phyloP scores from a whole-genome alignment of 148 eudicot genomes.

The Rhododendron ovatum region DNA sequence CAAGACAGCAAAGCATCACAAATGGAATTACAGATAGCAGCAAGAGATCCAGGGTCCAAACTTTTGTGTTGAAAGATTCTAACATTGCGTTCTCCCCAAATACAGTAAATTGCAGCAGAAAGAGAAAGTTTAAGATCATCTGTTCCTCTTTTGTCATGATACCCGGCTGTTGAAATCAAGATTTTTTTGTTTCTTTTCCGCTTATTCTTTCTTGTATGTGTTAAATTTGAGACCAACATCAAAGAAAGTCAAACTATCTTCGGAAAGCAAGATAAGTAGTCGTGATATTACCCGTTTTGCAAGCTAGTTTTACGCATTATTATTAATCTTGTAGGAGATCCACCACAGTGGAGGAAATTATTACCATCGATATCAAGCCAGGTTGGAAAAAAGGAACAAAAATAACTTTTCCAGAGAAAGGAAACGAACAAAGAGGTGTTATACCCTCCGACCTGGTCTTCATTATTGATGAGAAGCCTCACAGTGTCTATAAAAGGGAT shows the following conservation, averaged over 20 bases:
- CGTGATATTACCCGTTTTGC: background rate
- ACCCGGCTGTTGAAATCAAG: background rate
- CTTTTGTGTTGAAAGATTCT: too few species aligned
- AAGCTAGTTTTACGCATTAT: background rate
- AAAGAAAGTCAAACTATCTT: background rate
- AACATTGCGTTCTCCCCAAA: too few species aligned
- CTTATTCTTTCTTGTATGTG: background rate
- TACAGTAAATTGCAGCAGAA: too few species aligned
- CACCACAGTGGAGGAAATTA: slow-evolving; percentile 60
- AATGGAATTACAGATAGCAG: too few species aligned
- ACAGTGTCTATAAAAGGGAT: slow-evolving; percentile 54
- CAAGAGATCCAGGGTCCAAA: too few species aligned
- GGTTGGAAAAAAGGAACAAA: slow-evolving; percentile 87
- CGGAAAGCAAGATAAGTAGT: background rate
- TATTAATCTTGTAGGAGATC: slow-evolving; percentile 40
- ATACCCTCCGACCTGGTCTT: slow-evolving; percentile 71
- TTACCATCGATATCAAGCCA: slow-evolving; percentile 68
- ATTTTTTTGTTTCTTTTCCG: background rate
- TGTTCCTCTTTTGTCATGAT: background rate
- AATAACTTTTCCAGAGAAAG: slow-evolving; percentile 73
- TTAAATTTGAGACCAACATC: background rate
- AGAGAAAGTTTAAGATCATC: background rate
- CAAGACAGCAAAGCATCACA: too few species aligned
- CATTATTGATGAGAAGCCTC: slow-evolving; percentile 79
- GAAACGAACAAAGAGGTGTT: slow-evolving; percentile 60